Base-by-base conservation (phyloP, 2,329 filamentous ascomycete species). In the Macrophomina tecta region DNA sequence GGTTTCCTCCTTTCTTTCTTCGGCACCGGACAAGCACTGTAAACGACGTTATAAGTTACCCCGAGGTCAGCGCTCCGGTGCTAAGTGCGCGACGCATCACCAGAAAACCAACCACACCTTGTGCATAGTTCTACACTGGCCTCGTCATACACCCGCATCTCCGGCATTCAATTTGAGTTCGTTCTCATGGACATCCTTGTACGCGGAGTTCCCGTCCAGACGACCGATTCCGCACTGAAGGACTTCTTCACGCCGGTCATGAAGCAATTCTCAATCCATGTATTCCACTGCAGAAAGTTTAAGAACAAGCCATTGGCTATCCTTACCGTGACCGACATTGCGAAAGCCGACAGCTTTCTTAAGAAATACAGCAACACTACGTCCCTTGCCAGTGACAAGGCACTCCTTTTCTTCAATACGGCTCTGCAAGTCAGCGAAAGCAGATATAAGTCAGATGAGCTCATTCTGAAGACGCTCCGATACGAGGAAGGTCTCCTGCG, bases 111-210 rank as follows among this genome's bases (percentile, higher is more conserved):
- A n/a, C n/a, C n/a, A n/a, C n/a, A n/a, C n/a, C n/a, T n/a, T n/a
- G n/a, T n/a, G n/a, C n/a, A n/a, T n/a, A n/a, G n/a, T n/a, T n/a
- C n/a, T n/a, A n/a, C n/a, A n/a, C n/a, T n/a, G n/a, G n/a, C n/a
- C n/a, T n/a, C n/a, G n/a, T n/a, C n/a, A n/a, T n/a, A n/a, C n/a
- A n/a, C n/a, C n/a, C n/a, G n/a, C n/a, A n/a, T n/a, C n/a, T n/a
- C n/a, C n/a, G n/a, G n/a, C n/a, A n/a, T n/a, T n/a, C n/a, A n/a
- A n/a, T n/a, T n/a, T n/a, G n/a, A n/a, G n/a, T n/a, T 61, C 40
- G 48, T 18, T 60, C 46, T 23, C 40, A 84, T 86, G 83, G 83
- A 86, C 66, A 76, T 85, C 42, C 80, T 82, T 70, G 72, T 84
- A 8, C 72, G 73, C 14, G 79, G 80, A 56, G 70, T 86, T 0